Evolutionary conservation across 129 eudicot species (phyloP).

Genomic region (Heracleum sosnowskyi): DNA sequence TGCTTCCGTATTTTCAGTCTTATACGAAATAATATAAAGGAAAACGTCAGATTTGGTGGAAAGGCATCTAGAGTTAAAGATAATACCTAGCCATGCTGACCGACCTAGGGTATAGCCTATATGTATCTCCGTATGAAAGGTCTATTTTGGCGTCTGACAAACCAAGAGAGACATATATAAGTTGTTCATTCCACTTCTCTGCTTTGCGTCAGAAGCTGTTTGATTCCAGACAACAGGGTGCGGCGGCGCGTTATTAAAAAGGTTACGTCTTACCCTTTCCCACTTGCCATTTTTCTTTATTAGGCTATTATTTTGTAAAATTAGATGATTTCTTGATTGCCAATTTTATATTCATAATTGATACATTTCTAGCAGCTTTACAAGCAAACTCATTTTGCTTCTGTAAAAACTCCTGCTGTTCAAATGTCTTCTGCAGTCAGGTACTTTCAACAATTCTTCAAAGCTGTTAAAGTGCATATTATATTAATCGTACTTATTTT

Average conservation of each 20-base stretch:
- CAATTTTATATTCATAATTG: background rate
- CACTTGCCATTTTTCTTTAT: background rate
- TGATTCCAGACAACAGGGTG: constrained; percentile 12
- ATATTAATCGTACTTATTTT: background rate
- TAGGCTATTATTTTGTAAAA: background rate
- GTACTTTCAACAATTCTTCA: constrained; percentile 14
- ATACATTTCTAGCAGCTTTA: constrained; percentile 29
- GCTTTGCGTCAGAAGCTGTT: background rate
- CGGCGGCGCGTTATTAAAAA: constrained; percentile 24
- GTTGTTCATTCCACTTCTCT: background rate
- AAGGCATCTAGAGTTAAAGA: too few relatives aligned
- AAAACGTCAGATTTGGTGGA: too few relatives aligned
- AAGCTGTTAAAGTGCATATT: background rate
- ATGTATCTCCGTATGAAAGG: background rate
- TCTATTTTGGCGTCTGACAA: constrained; percentile 2
- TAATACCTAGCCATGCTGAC: background rate
- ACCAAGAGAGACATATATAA: background rate
- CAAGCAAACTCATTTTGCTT: constrained; percentile 31
- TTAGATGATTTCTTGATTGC: background rate
- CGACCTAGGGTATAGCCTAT: background rate
- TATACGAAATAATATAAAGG: too few relatives aligned
- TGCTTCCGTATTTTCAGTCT: too few relatives aligned
- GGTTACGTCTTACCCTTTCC: background rate
- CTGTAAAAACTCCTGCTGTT: constrained; percentile 21
- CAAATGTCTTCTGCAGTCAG: constrained; percentile 48